Evolutionary conservation across 139 green algal genomes (phyloP), one percentile per base, ranked within the genome.

Genomic region (Edaphochlamys debaryana): DNA sequence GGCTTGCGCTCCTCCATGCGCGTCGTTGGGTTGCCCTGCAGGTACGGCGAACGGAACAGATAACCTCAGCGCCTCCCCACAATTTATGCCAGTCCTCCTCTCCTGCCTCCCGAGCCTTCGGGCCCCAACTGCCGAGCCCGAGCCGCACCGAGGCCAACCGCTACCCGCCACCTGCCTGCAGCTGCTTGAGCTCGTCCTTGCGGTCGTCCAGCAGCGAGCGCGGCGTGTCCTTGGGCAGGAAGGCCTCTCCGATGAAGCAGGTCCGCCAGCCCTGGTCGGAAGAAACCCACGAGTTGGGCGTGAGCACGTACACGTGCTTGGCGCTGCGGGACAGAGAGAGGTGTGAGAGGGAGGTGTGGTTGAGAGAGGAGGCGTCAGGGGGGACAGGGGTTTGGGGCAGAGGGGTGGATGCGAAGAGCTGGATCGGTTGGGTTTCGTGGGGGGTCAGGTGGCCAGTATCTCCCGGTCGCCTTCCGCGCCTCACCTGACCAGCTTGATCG

Each of bases 221-320:
- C 0, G 82, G 82, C 2, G 82, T 87, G 62, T 83, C 50, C 29
- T 79, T 69, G 64, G 82, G 82, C 72, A 87, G 82, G 72, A 67
- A 87, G 27, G 72, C 66, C 25, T 4, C 25, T 27, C 72, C 72
- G 4, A 40, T 56, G 77, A 83, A 87, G 82, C 82, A 87, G 50
- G 70, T 50, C 52, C 82, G 82, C 73, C 77, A 78, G n/a, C 48
- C 82, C 15, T 87, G 82, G 25, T 71, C 45, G 4, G 58, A 78
- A 25, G 73, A 83, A 17, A 87, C 74, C 72, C 73, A 83, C 64
- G 48, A 76, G 37, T 82, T 38, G 4, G 79, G 54, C 17, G 73
- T 66, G 63, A 87, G 41, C 25, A 37, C 50, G 82, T 66, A 42
- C 40, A 76, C 42, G 36, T 25, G 32, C 2, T 2, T 40, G 45